Evolutionary conservation across 2,329 filamentous ascomycete genomes (phyloP).

Genomic region (Beauveria asiatica): DNA sequence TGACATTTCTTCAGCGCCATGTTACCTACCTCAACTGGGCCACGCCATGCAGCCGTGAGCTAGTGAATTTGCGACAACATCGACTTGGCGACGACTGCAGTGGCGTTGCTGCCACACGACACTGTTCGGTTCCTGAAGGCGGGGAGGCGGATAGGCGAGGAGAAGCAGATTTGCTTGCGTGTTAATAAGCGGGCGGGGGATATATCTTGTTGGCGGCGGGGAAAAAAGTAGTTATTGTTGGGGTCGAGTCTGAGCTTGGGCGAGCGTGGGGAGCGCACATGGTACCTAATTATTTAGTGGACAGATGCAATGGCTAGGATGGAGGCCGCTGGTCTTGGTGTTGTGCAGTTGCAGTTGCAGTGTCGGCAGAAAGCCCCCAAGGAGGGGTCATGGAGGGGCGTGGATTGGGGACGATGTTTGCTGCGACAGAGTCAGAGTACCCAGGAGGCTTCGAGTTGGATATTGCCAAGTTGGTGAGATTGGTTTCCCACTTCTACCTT

Average conservation of each 20-base stretch:
- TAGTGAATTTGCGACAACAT: background rate
- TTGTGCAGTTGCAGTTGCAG: too few species aligned
- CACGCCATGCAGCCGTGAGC: background rate
- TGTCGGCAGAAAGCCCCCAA: too few species aligned
- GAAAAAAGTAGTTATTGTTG: background rate
- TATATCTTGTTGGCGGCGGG: background rate
- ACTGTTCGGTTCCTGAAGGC: background rate
- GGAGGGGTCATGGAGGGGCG: too few species aligned
- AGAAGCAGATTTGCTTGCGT: background rate
- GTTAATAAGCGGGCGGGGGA: background rate
- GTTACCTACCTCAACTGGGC: background rate
- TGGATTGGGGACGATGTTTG: too few species aligned
- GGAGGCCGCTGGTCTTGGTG: too few species aligned
- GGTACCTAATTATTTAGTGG: too few species aligned
- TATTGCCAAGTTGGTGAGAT: too few species aligned
- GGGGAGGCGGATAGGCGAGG: background rate
- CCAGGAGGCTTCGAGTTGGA: too few species aligned
- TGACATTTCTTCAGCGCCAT: background rate
- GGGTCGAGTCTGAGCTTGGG: background rate
- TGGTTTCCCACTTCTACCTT: too few species aligned
- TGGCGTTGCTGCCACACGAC: constrained; percentile 2
- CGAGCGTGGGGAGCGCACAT: background rate
- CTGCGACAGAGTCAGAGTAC: too few species aligned
- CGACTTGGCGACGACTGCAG: background rate
- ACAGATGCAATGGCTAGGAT: background rate